Base-by-base conservation (phyloP, 257 asterid species). In the Echium plantagineum region DNA sequence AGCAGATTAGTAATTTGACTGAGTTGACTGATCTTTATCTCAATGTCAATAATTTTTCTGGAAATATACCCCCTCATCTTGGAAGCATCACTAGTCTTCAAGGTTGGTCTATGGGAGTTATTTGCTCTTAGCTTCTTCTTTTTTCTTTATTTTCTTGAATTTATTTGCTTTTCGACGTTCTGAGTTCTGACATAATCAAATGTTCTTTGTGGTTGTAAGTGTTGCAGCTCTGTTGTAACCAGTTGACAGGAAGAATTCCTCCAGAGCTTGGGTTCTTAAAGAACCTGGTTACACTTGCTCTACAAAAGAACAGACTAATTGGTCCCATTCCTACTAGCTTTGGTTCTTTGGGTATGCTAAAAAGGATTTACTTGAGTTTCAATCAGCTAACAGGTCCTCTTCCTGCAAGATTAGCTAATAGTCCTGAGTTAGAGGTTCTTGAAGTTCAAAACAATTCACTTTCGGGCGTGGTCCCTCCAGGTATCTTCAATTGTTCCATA, bases 21-120 rank as follows among this genome's bases (percentile, higher is more conserved):
- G 96, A 89, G 81, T 65, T 93, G 63, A 74, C 64, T 61, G 96
- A 93, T 74, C 85, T 93, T 35, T 93, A 89, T 72, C 94, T 93
- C 48, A 74, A 93, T 67, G 81, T 65, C 31, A 93, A 93, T 64
- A 81, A 80, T 65, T 68, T 93, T 18, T 77, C 86, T 31, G 97
- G 97, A 9, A 61, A 0, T 15, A 72, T 86, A 13, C 97, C 99
- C 4, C 17, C 83, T 59, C 71, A 84, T 57, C 78, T 93, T 62
- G 94, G 95, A 52, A 77, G 61, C 73, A 86, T 93, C 97, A 67
- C 80, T n/a, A 83, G 84, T 77, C 77, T 89, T 55, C 91, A 89
- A 89, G 99, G 99, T 90, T 28, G 10, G 80, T 56, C 18, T 18
- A 15, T 53, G 1, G 48, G 18, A 24, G 35, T 24, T 28, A 18